Percentiles rank a stretch among this genome's conserved stretches.
Evolutionary conservation across 805 yeast genomes (phyloP).

Genomic region (Hanseniaspora hatyaiensis): DNA sequence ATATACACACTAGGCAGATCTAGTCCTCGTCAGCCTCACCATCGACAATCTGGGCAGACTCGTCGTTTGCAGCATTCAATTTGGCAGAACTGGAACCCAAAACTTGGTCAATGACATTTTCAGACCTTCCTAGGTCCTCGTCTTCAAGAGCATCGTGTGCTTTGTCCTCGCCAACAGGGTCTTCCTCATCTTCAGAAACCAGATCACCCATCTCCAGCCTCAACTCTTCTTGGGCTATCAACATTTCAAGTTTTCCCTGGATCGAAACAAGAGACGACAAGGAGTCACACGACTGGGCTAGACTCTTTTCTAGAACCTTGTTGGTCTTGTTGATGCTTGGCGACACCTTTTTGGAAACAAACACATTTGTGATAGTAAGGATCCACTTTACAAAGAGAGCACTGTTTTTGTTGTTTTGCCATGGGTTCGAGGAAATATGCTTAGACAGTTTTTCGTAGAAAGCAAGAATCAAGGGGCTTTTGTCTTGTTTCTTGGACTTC

Average conservation of each 20-base stretch:
- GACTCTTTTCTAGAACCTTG: slow-evolving; percentile 41
- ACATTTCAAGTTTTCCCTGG: slow-evolving; percentile 74
- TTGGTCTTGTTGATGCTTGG: slow-evolving; percentile 18
- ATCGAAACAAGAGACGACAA: slow-evolving; percentile 62
- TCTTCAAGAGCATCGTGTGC: slow-evolving; percentile 24
- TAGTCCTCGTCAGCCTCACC: slow-evolving; percentile 22
- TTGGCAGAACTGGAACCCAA: neutral
- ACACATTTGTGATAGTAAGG: slow-evolving; percentile 51
- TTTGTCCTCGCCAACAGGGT: slow-evolving; percentile 24
- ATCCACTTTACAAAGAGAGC: slow-evolving; percentile 72
- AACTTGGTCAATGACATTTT: slow-evolving; percentile 29
- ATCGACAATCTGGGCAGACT: slow-evolving; percentile 7
- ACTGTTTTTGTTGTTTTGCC: slow-evolving; percentile 23
- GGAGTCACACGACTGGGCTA: slow-evolving; percentile 45
- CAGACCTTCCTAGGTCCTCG: slow-evolving; percentile 34
- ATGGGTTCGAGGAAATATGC: slow-evolving; percentile 33
- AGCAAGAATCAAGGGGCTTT: slow-evolving; percentile 15
- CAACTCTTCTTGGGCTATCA: slow-evolving; percentile 62
- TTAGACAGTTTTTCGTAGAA: slow-evolving; percentile 40
- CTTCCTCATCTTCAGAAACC: slow-evolving; percentile 27
- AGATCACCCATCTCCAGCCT: slow-evolving; percentile 42
- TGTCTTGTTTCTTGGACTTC: slow-evolving; percentile 25
- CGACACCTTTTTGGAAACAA: slow-evolving; percentile 16
- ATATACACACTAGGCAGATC: neutral
- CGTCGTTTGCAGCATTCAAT: neutral